Conservation (phyloP, 768 basidiomycete species). For the Leucocoprinus birnbaumii region DNA sequence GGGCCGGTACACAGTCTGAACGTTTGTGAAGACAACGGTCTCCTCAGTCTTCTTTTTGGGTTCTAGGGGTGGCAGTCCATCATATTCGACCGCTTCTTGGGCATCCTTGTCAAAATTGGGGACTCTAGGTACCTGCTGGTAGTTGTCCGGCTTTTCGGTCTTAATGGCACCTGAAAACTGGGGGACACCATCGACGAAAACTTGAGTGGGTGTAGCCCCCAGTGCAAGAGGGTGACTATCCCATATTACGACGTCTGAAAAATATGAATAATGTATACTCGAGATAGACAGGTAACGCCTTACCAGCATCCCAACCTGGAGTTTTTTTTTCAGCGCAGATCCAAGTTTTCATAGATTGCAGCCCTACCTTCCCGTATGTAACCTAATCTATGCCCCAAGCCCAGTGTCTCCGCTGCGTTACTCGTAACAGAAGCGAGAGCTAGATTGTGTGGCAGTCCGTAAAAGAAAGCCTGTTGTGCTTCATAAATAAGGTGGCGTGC, state of each 20-base stretch:
- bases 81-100: constrained; percentile 52
- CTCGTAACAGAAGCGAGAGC: constrained; percentile 77
- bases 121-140: constrained; percentile 48
- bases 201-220: constrained; percentile 85
- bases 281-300: not conserved
- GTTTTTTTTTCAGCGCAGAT: constrained; percentile 12
- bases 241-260: constrained; percentile 74
- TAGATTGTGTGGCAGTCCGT: constrained; percentile 66
- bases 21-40: constrained; percentile 65
- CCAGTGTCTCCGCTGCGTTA: constrained; percentile 68
- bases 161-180: constrained; percentile 55
- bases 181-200: constrained; percentile 86
- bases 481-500: constrained; percentile 79
- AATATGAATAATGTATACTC: not conserved
- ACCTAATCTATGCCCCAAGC: constrained; percentile 83
- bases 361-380: constrained; percentile 58
- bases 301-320: constrained; percentile 73
- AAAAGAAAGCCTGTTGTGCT: constrained; percentile 82
- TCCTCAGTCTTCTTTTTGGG: constrained; percentile 32
- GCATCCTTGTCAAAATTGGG: constrained; percentile 76
- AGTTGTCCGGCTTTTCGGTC: constrained; percentile 45
- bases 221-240: constrained; percentile 82
- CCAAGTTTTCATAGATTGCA: not conserved
- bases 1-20: constrained; percentile 42
- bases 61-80: constrained; percentile 74